Evolutionary conservation across 805 yeast genomes (phyloP), one percentile per base, ranked within the genome.

Genomic region (Yarrowia osloensis): DNA sequence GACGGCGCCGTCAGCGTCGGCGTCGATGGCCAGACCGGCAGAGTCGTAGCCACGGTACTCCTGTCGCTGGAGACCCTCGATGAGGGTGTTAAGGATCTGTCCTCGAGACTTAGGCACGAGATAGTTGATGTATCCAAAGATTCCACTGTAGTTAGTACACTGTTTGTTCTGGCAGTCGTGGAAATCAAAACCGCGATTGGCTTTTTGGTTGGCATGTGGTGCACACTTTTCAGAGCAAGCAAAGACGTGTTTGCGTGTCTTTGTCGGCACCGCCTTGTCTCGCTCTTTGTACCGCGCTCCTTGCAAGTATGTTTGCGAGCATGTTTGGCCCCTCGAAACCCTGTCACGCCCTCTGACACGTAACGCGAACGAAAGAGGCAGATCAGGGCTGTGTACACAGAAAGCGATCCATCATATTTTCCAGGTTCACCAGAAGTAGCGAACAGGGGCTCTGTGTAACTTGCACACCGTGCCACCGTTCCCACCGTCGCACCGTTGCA

Each of bases 21-120:
- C 97, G 78, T 93, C 98, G 71, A 95, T 85, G 70, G 98, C 97
- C 69, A 95, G 82, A 75, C 99, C 99, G 26, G 98, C 89, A 22
- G 98, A 93, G 79, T 95, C 99, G 75, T 95, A 95, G 52, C 99
- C 99, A 80, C 99, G 89, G 81, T 95, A 95, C 79, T 95, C 99
- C 74, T 95, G 84, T 75, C 96, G 87, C 74, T 85, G 86, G 46
- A 80, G 76, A 57, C 82, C 82, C 74, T 92, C 97, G 62, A 94
- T 84, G 71, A 95, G 84, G 68, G 92, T 91, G 77, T 88, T 91
- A 70, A 94, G 83, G 78, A 95, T 92, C 74, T 94, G 97, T 59
- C 97, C 98, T 79, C 98, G 85, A 66, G 92, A 83, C 77, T 87
- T 90, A 73, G 92, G 97, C 68, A 91, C 97, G 76, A 94, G 84